phyloP scores from a whole-genome alignment of 169 alveolate species.

The Nephromyces sp. region DNA sequence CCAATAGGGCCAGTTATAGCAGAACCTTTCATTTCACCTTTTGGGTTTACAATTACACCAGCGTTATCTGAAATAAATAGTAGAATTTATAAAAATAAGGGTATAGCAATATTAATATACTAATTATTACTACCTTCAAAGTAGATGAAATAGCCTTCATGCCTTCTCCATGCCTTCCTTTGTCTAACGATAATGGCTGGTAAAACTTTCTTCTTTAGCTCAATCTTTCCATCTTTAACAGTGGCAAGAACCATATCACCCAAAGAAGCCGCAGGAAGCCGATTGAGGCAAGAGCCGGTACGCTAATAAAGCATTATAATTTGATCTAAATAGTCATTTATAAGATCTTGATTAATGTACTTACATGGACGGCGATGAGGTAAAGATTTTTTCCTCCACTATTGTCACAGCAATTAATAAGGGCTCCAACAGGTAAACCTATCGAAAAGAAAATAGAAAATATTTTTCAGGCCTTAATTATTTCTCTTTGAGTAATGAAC shows the following conservation, averaged over 20 bases:
- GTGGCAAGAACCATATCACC: constrained; percentile 98
- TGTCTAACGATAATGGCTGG: constrained; percentile 96
- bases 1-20: constrained; percentile 99
- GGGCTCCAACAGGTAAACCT: constrained; percentile 94
- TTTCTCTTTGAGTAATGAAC: background rate
- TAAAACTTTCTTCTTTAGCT: constrained; percentile 92
- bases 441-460: constrained; percentile 55
- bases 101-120: background rate
- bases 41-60: constrained; percentile 96
- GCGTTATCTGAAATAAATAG: constrained; percentile 82
- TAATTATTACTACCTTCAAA: constrained; percentile 69
- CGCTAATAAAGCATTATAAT: no score
- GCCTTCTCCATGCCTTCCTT: constrained; percentile 96
- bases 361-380: constrained; percentile 89
- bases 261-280: constrained; percentile 94
- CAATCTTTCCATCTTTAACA: constrained; percentile 97
- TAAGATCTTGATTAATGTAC: no score
- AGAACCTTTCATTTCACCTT: constrained; percentile 99
- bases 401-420: constrained; percentile 97
- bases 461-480: background rate
- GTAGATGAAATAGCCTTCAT: constrained; percentile 93
- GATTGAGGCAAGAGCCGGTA: constrained; percentile 88
- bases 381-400: constrained; percentile 96
- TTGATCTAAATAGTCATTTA: no score
- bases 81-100: background rate